A percentile compares a stretch with the other conserved stretches of the same genome.
These are phyloP conservation scores for Epichloe amarillans DNA, from an alignment of 2,329 filamentous ascomycete genomes.

Conservation along the genomic window DNA sequence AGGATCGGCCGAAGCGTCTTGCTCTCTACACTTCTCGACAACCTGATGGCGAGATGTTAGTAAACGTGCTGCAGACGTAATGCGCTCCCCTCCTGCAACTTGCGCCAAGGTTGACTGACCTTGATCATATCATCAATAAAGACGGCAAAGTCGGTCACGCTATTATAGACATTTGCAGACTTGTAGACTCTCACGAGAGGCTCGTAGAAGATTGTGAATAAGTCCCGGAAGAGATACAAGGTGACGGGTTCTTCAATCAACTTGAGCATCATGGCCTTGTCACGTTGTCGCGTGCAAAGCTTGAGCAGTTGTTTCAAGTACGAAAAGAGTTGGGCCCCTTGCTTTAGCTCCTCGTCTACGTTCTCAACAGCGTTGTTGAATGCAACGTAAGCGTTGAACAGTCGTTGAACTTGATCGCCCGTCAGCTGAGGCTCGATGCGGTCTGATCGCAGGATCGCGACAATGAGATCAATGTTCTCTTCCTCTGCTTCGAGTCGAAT, in stretches of 20 bases:
- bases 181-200: slow-evolving; percentile 95
- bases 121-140: slow-evolving; percentile 90
- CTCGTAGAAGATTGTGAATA: slow-evolving; percentile 98
- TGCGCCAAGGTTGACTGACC: slow-evolving; percentile 26
- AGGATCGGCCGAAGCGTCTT: slow-evolving; percentile 84
- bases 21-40: slow-evolving; percentile 50
- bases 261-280: slow-evolving; percentile 94
- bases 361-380: slow-evolving; percentile 94
- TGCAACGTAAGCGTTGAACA: slow-evolving; percentile 91
- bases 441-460: slow-evolving; percentile 72
- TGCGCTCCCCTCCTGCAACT: not conserved
- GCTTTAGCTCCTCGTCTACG: slow-evolving; percentile 72
- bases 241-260: slow-evolving; percentile 97
- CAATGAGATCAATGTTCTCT: slow-evolving; percentile 73
- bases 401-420: slow-evolving; percentile 62
- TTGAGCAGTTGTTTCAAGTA: slow-evolving; percentile 92
- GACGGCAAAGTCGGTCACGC: slow-evolving; percentile 86
- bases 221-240: slow-evolving; percentile 83
- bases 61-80: not conserved
- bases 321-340: slow-evolving; percentile 84
- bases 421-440: slow-evolving; percentile 58
- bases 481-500: slow-evolving; percentile 60
- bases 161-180: slow-evolving; percentile 94
- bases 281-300: slow-evolving; percentile 76
- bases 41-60: slow-evolving; percentile 28